Percentiles rank a stretch among this genome's conserved stretches.
Evolutionary conservation across 2,329 filamentous ascomycete genomes (phyloP).

Genomic region (Penicillium palitans): DNA sequence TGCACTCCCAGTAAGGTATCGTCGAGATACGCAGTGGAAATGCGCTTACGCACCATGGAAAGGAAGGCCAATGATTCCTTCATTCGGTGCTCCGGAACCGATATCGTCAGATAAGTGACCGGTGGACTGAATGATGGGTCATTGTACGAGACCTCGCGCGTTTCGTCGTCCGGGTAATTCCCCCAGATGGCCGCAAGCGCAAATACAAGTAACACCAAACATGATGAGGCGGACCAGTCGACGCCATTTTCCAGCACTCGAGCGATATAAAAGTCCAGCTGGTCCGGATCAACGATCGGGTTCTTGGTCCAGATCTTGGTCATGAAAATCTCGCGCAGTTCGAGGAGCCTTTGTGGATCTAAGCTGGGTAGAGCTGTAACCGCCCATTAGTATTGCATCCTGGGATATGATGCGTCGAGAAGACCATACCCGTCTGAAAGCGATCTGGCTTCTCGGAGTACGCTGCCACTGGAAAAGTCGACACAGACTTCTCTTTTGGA

Average conservation of each 20-base stretch:
- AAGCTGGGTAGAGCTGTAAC: slow-evolving; percentile 16
- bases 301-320: slow-evolving; percentile 29
- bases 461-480: slow-evolving; percentile 25
- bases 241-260: slow-evolving; percentile 26
- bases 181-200: slow-evolving; percentile 30
- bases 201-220: slow-evolving; percentile 25
- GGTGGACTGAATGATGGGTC: slow-evolving; percentile 16
- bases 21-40: slow-evolving; percentile 27
- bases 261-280: slow-evolving; percentile 25
- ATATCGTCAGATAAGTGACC: slow-evolving; percentile 21
- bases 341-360: slow-evolving; percentile 23
- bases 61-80: slow-evolving; percentile 25
- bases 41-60: slow-evolving; percentile 26
- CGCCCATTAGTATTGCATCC: background rate
- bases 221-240: slow-evolving; percentile 28
- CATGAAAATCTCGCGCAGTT: slow-evolving; percentile 27
- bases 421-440: slow-evolving; percentile 18
- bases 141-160: slow-evolving; percentile 17
- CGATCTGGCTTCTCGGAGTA: slow-evolving; percentile 27
- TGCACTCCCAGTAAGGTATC: slow-evolving; percentile 25
- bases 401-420: background rate
- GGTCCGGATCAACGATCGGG: slow-evolving; percentile 26
- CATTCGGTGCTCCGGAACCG: slow-evolving; percentile 26
- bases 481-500: slow-evolving; percentile 25
- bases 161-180: slow-evolving; percentile 27